Conservation (phyloP, 495 filamentous ascomycete genomes). For the Aspergillus saccharolyticus region DNA sequence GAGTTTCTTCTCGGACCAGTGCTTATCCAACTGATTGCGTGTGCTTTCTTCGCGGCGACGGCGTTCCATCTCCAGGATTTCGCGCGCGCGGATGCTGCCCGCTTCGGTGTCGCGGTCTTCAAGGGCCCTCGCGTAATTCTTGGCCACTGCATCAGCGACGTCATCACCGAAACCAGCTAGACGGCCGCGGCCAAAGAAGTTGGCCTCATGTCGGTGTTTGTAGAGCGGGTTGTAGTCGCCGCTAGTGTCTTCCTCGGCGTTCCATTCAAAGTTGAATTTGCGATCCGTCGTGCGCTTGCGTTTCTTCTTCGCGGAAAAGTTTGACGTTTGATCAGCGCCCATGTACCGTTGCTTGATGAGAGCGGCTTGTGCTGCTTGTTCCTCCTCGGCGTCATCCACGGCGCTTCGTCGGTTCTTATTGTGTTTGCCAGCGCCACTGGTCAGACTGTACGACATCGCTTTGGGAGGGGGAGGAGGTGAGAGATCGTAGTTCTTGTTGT, state of each 20-base stretch:
- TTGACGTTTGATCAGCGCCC: constrained; percentile 83
- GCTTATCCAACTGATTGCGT: constrained; percentile 69
- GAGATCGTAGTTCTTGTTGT: constrained; percentile 49
- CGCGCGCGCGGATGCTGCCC: constrained; percentile 67
- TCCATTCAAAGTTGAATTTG: constrained; percentile 99
- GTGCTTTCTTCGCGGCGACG: constrained; percentile 70
- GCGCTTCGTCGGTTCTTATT: constrained; percentile 47
- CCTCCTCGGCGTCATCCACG: constrained; percentile 49
- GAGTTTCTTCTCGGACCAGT: constrained; percentile 96
- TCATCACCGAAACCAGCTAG: constrained; percentile 83
- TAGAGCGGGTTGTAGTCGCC: constrained; percentile 87
- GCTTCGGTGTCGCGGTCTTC: constrained; percentile 75
- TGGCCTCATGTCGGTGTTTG: constrained; percentile 62
- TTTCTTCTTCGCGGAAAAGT: constrained; percentile 96
- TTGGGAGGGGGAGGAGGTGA: constrained; percentile 49
- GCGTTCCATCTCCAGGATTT: constrained; percentile 86
- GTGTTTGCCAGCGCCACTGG: constrained; percentile 5
- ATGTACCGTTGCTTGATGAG: constrained; percentile 83
- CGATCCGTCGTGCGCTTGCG: constrained; percentile 86
- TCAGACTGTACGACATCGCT: constrained; percentile 30
- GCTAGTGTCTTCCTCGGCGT: constrained; percentile 91
- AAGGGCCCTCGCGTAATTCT: constrained; percentile 73
- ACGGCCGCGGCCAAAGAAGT: constrained; percentile 75
- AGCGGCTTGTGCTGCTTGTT: constrained; percentile 60
- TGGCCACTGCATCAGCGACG: constrained; percentile 59